Percentiles rank a stretch among this genome's conserved stretches.
These are phyloP conservation scores for Pezicula rhizophila DNA, from an alignment of 2,329 filamentous ascomycete species.

Conservation along the genomic window DNA sequence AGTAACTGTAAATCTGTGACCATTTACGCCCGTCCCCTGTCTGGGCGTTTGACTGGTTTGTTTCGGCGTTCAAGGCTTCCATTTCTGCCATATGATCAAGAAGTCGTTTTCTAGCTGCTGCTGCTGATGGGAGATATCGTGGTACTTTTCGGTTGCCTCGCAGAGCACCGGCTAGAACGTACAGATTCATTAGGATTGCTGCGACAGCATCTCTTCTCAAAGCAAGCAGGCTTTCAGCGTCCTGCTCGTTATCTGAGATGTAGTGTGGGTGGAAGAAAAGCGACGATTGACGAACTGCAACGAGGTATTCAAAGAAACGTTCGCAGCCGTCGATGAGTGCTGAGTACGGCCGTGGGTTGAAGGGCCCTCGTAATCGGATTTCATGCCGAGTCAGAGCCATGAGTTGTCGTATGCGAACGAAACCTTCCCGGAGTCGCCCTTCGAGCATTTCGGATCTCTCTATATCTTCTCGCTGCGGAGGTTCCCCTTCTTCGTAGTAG, in stretches of 20 bases:
- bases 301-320: slow-evolving; percentile 53
- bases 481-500: slow-evolving; percentile 49
- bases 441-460: slow-evolving; percentile 51
- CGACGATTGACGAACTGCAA: slow-evolving; percentile 51
- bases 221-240: slow-evolving; percentile 41
- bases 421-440: slow-evolving; percentile 53
- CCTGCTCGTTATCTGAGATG: slow-evolving; percentile 43
- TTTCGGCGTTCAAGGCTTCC: slow-evolving; percentile 31
- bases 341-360: slow-evolving; percentile 50
- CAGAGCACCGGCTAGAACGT: slow-evolving; percentile 50
- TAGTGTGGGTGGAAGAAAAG: slow-evolving; percentile 51
- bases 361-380: slow-evolving; percentile 50
- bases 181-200: slow-evolving; percentile 50
- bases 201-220: slow-evolving; percentile 52
- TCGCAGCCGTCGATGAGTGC: slow-evolving; percentile 50
- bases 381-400: slow-evolving; percentile 53
- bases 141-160: slow-evolving; percentile 44
- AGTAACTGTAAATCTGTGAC: slow-evolving; percentile 52
- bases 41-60: neutral
- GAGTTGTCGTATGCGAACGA: slow-evolving; percentile 50
- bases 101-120: slow-evolving; percentile 44
- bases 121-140: slow-evolving; percentile 50
- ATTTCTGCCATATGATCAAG: slow-evolving; percentile 44
- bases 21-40: slow-evolving; percentile 36
- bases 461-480: slow-evolving; percentile 45